Base-by-base conservation (phyloP, 2,329 filamentous ascomycete genomes). In the Fusarium sp. region DNA sequence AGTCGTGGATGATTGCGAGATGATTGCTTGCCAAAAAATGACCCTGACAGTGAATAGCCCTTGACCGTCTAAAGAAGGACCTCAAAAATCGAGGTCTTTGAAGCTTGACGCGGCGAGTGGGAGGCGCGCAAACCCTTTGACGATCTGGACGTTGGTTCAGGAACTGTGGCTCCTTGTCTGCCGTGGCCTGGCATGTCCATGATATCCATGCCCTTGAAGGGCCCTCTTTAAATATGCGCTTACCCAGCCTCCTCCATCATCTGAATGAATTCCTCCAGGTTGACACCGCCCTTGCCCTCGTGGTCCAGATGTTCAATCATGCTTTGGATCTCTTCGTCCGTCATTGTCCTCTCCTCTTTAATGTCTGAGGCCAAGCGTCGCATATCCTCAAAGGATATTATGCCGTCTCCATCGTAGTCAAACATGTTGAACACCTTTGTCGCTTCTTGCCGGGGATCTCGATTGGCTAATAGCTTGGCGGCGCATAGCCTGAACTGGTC, bases 251-350 rank as follows among this genome's bases (percentile, higher is more conserved):
- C 83, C 68, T 84, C 83, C 86, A 89, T 89, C 84, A 92, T 90
- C 78, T 90, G 89, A 62, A 91, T 88, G 79, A 93, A 93, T 81
- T 93, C 91, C 67, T 93, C 91, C 75, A 90, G 86, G 73, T 89
- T 90, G 9, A 93, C 91, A 64, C 89, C 95, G 13, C 95, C 95
- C 77, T 97, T 97, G 1, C 94, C 96, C 80, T 97, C 94, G 74
- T 98, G 88, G 85, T 99, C 96, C 85, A 98, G 97, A 83, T 98
- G 96, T 80, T 98, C 95, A 85, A 99, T 96, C 96, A 99, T 99
- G 74, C 95, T 95, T 77, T 91, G 88, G 71, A 99, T 87, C 82
- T 99, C 96, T 79, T 97, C 93, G 80, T 99, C 96, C 77, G 96
- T 94, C 76, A 99, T 87, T 14, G 94, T 94, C 50, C 84, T 82